A percentile compares a stretch with the other conserved stretches of the same genome.
Conservation (phyloP, 148 eudicot species). For the Silene conica region DNA sequence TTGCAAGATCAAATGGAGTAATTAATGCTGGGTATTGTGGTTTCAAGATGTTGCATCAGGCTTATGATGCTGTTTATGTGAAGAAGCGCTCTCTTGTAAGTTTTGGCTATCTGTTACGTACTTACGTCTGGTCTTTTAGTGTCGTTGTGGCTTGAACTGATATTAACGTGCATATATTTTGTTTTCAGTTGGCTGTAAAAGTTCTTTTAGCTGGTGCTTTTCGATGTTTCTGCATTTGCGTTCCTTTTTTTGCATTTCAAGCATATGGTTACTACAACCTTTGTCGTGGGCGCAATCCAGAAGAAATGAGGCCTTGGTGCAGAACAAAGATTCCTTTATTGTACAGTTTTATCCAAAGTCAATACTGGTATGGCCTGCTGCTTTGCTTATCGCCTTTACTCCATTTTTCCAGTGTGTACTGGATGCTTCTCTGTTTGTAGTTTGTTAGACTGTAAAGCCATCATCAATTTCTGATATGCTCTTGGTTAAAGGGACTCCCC, state of each 20-base stretch:
- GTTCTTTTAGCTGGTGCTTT: slow-evolving; percentile 55
- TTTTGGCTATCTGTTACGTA: background rate
- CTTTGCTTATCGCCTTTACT: background rate
- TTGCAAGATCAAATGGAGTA: slow-evolving; percentile 85
- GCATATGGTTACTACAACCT: slow-evolving; percentile 79
- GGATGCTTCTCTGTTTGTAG: background rate
- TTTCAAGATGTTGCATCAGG: slow-evolving; percentile 63
- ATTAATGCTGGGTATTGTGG: slow-evolving; percentile 85
- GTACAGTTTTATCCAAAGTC: slow-evolving; percentile 86
- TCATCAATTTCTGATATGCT: background rate
- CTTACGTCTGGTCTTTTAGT: background rate
- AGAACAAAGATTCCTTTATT: slow-evolving; percentile 67
- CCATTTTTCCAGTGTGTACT: background rate
- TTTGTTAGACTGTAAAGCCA: background rate
- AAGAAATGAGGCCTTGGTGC: slow-evolving; percentile 88
- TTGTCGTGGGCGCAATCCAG: slow-evolving; percentile 48
- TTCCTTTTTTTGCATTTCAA: slow-evolving; percentile 80
- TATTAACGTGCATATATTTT: slow-evolving; percentile 3
- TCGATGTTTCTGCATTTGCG: slow-evolving; percentile 46
- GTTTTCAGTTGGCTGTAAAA: slow-evolving; percentile 48
- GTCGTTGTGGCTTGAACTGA: slow-evolving; percentile 7
- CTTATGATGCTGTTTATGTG: slow-evolving; percentile 48
- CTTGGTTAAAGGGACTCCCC: background rate
- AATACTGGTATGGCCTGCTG: slow-evolving; percentile 61
- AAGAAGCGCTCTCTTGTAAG: slow-evolving; percentile 52